A percentile compares a stretch with the other conserved stretches of the same genome.
Conservation (phyloP, 2,329 filamentous ascomycete genomes). For the Colletotrichum agaves region DNA sequence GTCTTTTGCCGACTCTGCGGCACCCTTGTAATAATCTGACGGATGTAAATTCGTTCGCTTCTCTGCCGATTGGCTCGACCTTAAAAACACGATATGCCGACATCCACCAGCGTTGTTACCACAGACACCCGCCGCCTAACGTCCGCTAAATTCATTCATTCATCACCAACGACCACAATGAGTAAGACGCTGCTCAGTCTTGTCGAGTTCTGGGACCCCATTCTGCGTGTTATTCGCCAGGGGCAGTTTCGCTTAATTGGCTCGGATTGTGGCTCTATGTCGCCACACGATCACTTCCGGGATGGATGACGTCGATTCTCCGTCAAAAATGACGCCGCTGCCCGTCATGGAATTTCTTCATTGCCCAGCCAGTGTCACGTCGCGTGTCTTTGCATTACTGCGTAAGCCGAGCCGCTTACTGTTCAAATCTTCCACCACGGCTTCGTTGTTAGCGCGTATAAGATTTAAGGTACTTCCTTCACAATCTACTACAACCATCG, state of each 20-base stretch:
- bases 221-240: not conserved
- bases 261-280: constrained; percentile 1
- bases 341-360: constrained; percentile 23
- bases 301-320: constrained; percentile 31
- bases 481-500: too few relatives aligned
- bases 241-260: constrained; percentile 20
- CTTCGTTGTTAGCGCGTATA: too few relatives aligned
- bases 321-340: constrained; percentile 24
- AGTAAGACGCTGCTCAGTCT: constrained; percentile 5
- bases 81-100: not conserved
- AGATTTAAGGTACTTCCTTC: too few relatives aligned
- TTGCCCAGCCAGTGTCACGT: not conserved
- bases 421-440: too few relatives aligned
- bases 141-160: not conserved
- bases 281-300: constrained; percentile 6
- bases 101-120: not conserved
- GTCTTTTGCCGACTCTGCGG: not conserved
- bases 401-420: not conserved
- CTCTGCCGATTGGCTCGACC: constrained; percentile 4
- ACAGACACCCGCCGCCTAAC: too few relatives aligned
- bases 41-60: not conserved
- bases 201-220: not conserved
- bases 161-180: not conserved
- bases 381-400: not conserved
- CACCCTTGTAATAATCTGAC: not conserved